Conservation (phyloP, 2,329 filamentous ascomycete genomes). For the Aspergillus caelatus region DNA sequence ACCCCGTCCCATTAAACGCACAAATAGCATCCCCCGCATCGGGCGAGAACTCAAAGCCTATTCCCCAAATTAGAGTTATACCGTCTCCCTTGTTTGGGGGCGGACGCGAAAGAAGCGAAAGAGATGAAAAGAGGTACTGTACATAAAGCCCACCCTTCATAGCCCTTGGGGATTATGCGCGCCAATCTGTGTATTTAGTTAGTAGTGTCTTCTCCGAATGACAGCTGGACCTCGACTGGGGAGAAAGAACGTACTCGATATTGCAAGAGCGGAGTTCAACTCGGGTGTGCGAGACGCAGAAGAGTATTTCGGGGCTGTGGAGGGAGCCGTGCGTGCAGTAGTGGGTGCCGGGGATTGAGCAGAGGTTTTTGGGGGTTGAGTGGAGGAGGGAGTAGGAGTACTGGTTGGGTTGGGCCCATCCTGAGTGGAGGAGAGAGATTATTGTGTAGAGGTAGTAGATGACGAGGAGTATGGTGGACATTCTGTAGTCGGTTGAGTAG, state of each 20-base stretch:
- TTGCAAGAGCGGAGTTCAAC: constrained; percentile 23
- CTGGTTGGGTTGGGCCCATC: constrained; percentile 16
- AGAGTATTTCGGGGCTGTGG: constrained; percentile 16
- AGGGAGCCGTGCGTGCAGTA: constrained; percentile 26
- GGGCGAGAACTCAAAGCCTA: constrained; percentile 20
- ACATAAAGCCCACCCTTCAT: constrained; percentile 22
- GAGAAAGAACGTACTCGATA: constrained; percentile 16
- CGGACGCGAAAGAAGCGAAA: no score
- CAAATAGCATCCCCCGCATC: constrained; percentile 26
- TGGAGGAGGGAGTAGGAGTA: background rate
- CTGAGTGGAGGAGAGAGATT: background rate
- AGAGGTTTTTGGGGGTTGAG: constrained; percentile 20
- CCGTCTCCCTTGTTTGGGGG: no score
- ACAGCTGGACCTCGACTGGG: no score
- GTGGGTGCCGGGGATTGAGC: constrained; percentile 18
- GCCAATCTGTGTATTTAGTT: constrained; percentile 15
- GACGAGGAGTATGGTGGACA: background rate
- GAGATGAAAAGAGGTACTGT: background rate
- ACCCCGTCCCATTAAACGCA: constrained; percentile 31
- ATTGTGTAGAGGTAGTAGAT: background rate
- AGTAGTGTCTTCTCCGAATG: no score
- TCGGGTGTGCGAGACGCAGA: constrained; percentile 15
- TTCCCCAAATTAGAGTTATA: background rate
- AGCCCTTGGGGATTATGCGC: constrained; percentile 17
- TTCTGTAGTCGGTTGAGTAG: background rate